These are phyloP conservation scores for Gnaphalium uliginosum DNA, from an alignment of 129 eudicot species.

Conservation along the genomic window DNA sequence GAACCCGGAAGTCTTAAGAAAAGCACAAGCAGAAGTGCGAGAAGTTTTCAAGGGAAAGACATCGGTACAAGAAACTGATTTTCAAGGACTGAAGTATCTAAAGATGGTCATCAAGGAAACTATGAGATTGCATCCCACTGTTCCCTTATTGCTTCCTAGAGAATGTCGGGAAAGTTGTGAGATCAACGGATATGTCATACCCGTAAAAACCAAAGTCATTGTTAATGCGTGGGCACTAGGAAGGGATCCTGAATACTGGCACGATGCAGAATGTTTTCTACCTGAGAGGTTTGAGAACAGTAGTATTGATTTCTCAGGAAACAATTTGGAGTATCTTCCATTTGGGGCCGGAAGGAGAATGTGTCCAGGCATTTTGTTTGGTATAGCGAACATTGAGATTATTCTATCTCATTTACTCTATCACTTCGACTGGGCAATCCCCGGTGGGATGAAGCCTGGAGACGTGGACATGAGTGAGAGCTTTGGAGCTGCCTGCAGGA, in stretches of 20 bases:
- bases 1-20: constrained; percentile 10
- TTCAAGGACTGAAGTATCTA: constrained; percentile 30
- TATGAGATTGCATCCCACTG: constrained; percentile 35
- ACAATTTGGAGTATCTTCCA: constrained; percentile 1
- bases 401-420: constrained; percentile 6
- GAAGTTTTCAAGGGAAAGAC: constrained; percentile 17
- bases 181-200: constrained; percentile 17
- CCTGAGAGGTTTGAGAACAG: not conserved
- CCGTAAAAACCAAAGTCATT: constrained; percentile 15
- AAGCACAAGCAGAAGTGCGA: constrained; percentile 35
- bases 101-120: constrained; percentile 42
- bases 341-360: constrained; percentile 28
- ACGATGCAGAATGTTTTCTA: not conserved
- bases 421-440: constrained; percentile 9
- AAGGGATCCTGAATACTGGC: constrained; percentile 19
- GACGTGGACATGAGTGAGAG: constrained; percentile 13
- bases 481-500: constrained; percentile 17
- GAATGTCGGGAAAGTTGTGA: constrained; percentile 22
- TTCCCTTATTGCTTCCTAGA: constrained; percentile 9
- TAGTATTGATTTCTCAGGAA: not conserved
- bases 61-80: constrained; percentile 20
- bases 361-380: constrained; percentile 29
- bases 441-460: not conserved
- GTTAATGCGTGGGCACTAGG: constrained; percentile 32
- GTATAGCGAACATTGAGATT: constrained; percentile 28